Percentiles rank a stretch among this genome's conserved stretches.
These are phyloP conservation scores for Sphaerosporella brunnea DNA, from an alignment of 495 filamentous ascomycete species.

Conservation along the genomic window DNA sequence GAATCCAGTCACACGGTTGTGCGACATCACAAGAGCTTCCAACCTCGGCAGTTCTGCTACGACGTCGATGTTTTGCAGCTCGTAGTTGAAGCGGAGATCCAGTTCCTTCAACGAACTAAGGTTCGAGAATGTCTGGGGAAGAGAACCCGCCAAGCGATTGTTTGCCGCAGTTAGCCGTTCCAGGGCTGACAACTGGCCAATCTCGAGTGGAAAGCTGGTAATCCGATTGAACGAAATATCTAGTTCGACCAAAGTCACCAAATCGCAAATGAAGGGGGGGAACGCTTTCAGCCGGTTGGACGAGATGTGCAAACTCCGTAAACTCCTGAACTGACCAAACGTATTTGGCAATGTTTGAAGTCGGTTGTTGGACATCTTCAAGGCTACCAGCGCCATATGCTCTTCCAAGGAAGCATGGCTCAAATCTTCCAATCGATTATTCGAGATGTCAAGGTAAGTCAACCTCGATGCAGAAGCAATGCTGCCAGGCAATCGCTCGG, in stretches of 20 bases:
- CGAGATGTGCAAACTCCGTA: slow-evolving; percentile 73
- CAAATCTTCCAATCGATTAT: slow-evolving; percentile 74
- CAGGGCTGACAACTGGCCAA: slow-evolving; percentile 57
- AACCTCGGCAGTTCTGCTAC: slow-evolving; percentile 65
- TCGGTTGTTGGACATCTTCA: slow-evolving; percentile 86
- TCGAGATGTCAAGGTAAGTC: slow-evolving; percentile 82
- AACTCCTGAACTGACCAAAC: slow-evolving; percentile 55
- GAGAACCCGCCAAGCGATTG: slow-evolving; percentile 59
- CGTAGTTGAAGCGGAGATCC: slow-evolving; percentile 74
- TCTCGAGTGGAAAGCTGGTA: slow-evolving; percentile 47
- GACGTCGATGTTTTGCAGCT: slow-evolving; percentile 66
- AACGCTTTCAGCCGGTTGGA: slow-evolving; percentile 81
- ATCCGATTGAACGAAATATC: slow-evolving; percentile 97
- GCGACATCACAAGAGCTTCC: slow-evolving; percentile 70
- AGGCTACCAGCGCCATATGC: slow-evolving; percentile 58
- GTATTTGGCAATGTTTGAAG: slow-evolving; percentile 58
- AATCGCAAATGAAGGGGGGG: slow-evolving; percentile 61
- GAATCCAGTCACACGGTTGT: slow-evolving; percentile 80
- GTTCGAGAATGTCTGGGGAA: slow-evolving; percentile 50
- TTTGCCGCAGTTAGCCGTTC: slow-evolving; percentile 92
- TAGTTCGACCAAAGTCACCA: slow-evolving; percentile 73
- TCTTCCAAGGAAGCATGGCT: slow-evolving; percentile 62
- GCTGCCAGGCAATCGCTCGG: slow-evolving; percentile 67
- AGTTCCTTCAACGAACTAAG: slow-evolving; percentile 71
- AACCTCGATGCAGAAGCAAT: slow-evolving; percentile 64